Evolutionary conservation across 768 basidiomycete genomes (phyloP).

Genomic region (Tylopilus felleus): DNA sequence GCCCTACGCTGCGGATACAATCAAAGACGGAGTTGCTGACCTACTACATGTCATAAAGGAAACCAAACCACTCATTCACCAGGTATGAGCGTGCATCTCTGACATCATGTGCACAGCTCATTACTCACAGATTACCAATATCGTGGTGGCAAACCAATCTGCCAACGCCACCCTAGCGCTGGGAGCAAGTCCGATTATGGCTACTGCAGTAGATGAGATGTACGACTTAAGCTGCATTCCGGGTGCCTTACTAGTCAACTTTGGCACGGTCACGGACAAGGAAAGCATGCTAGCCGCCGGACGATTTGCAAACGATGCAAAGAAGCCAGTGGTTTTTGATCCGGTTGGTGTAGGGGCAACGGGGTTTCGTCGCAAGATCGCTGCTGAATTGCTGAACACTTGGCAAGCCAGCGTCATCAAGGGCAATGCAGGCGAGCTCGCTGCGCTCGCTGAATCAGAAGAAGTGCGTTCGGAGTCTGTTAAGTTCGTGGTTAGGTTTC

Average conservation of each 20-base stretch:
- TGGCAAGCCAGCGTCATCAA: slow-evolving; percentile 94
- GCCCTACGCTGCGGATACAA: slow-evolving; percentile 28
- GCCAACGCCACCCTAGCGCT: slow-evolving; percentile 88
- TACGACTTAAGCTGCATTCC: slow-evolving; percentile 65
- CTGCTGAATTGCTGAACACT: slow-evolving; percentile 59
- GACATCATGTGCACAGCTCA: neutral
- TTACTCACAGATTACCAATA: slow-evolving; percentile 73
- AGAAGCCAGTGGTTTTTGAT: slow-evolving; percentile 82
- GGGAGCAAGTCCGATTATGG: slow-evolving; percentile 93
- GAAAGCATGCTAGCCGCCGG: slow-evolving; percentile 79
- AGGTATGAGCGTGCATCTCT: slow-evolving; percentile 39
- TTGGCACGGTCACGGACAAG: slow-evolving; percentile 73
- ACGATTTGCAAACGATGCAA: slow-evolving; percentile 58
- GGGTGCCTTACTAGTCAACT: slow-evolving; percentile 77
- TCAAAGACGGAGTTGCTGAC: slow-evolving; percentile 43
- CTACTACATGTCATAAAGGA: slow-evolving; percentile 52
- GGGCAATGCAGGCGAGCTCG: slow-evolving; percentile 90
- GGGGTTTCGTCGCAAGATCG: slow-evolving; percentile 54
- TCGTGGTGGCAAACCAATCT: slow-evolving; percentile 83
- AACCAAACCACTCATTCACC: slow-evolving; percentile 73
- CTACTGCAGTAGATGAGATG: slow-evolving; percentile 79
- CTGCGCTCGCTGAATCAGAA: slow-evolving; percentile 64
- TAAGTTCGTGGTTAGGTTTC: neutral
- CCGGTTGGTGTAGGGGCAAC: slow-evolving; percentile 92
- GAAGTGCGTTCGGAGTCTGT: slow-evolving; percentile 48